phyloP scores from a whole-genome alignment of 192 early-diverging fungal species.

The Chytriomyces confervae region DNA sequence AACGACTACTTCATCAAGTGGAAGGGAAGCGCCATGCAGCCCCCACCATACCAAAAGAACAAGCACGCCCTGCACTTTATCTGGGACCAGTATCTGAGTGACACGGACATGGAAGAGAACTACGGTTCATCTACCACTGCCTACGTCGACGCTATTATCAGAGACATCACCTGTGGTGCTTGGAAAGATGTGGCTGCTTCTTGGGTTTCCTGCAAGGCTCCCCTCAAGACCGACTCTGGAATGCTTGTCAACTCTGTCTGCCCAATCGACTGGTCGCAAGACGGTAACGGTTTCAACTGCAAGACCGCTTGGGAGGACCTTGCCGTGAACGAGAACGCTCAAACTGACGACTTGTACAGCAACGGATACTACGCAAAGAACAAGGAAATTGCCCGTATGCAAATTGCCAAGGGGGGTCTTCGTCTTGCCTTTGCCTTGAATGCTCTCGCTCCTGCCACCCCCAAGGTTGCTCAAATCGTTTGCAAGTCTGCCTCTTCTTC shows the following conservation, averaged over 20 bases:
- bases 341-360: conserved; percentile 12
- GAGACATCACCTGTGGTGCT: conserved; percentile 36
- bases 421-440: conserved; percentile 41
- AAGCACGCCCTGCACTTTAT: conserved; percentile 20
- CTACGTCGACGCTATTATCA: conserved; percentile 31
- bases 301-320: conserved; percentile 40
- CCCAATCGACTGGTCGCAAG: conserved; percentile 42
- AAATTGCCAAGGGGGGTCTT: conserved; percentile 50
- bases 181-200: conserved; percentile 1
- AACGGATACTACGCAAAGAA: conserved; percentile 38
- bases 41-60: background rate
- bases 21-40: background rate
- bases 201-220: conserved; percentile 34
- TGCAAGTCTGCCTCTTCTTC: background rate
- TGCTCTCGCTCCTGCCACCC: conserved; percentile 4
- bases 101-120: conserved; percentile 14
- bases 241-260: conserved; percentile 24
- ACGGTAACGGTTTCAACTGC: conserved; percentile 45
- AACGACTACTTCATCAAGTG: conserved; percentile 34
- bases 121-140: conserved; percentile 26
- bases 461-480: conserved; percentile 32
- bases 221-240: conserved; percentile 30
- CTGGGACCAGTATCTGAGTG: conserved; percentile 28
- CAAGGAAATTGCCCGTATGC: conserved; percentile 35
- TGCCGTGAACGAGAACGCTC: conserved; percentile 16